Percentiles rank a stretch among this genome's conserved stretches.
These are phyloP conservation scores for Vitis rotundifolia DNA, from an alignment of 164 flowering plant genomes.

Conservation along the genomic window DNA sequence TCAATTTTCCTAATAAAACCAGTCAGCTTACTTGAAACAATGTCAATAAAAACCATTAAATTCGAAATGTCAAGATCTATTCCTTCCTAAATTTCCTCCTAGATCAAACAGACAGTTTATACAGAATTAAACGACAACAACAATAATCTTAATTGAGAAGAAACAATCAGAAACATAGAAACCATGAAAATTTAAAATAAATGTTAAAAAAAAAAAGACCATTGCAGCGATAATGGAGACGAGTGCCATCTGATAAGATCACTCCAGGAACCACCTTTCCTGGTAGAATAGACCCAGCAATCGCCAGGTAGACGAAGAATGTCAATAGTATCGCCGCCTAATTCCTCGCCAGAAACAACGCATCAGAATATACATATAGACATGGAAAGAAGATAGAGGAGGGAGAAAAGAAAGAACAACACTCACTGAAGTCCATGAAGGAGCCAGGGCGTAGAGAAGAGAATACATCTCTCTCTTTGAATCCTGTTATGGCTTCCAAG, in stretches of 20 bases:
- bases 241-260: conserved; percentile 59
- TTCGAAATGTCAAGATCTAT: no score
- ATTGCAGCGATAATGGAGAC: conserved; percentile 86
- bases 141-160: neutral
- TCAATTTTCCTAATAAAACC: no score
- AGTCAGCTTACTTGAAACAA: no score
- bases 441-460: conserved; percentile 42
- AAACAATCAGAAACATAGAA: neutral
- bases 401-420: neutral
- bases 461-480: conserved; percentile 43
- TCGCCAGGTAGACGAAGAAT: conserved; percentile 65
- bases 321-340: conserved; percentile 53
- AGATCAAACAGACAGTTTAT: no score
- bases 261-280: conserved; percentile 81
- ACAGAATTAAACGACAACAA: no score
- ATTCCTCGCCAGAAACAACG: neutral
- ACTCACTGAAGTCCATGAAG: conserved; percentile 68
- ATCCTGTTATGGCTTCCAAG: neutral
- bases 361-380: neutral
- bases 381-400: no score
- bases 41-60: no score
- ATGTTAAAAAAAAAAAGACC: conserved; percentile 35
- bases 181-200: no score
- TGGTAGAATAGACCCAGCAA: conserved; percentile 68
- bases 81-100: no score